Percentiles rank a stretch among this genome's conserved stretches.
phyloP scores from a whole-genome alignment of 192 early-diverging fungal genomes.

The Oehlia diaphana region DNA sequence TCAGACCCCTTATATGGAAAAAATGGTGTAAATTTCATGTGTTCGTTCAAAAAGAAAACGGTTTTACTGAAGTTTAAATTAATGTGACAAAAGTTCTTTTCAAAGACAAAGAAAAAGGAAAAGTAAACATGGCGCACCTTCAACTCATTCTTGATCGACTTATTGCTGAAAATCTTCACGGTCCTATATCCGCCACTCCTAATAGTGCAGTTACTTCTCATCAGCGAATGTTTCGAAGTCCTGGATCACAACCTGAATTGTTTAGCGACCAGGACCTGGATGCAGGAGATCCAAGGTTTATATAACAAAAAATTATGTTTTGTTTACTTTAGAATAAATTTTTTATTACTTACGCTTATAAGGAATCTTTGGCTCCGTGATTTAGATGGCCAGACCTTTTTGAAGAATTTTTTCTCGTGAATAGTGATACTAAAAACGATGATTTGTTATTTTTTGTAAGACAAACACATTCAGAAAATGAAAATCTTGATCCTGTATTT shows the following conservation, averaged over 20 bases:
- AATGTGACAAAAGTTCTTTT: too few relatives aligned
- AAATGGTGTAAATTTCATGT: too few relatives aligned
- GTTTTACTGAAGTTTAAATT: too few relatives aligned
- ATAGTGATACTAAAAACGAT: constrained; percentile 68
- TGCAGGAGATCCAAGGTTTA: constrained; percentile 56
- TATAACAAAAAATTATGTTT: not conserved
- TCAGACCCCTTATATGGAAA: too few relatives aligned
- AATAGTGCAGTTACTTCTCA: not conserved
- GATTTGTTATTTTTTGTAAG: constrained; percentile 89
- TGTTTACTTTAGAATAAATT: not conserved
- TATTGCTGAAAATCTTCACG: constrained; percentile 60
- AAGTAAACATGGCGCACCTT: constrained; percentile 41
- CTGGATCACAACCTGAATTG: not conserved
- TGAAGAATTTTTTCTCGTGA: constrained; percentile 74
- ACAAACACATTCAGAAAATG: constrained; percentile 41
- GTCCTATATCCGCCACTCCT: constrained; percentile 50
- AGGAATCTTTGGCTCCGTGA: constrained; percentile 2
- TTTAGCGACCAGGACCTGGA: constrained; percentile 49
- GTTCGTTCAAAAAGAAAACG: too few relatives aligned
- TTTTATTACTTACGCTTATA: not conserved
- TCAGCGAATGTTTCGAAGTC: constrained; percentile 1
- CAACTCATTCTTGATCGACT: constrained; percentile 55
- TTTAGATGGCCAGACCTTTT: constrained; percentile 62
- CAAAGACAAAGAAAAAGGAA: not conserved
- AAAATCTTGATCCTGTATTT: constrained; percentile 72